Percentiles rank a stretch among this genome's conserved stretches.
phyloP scores from a whole-genome alignment of 73 alveolate species.

The Paramecium tetraurelia region DNA sequence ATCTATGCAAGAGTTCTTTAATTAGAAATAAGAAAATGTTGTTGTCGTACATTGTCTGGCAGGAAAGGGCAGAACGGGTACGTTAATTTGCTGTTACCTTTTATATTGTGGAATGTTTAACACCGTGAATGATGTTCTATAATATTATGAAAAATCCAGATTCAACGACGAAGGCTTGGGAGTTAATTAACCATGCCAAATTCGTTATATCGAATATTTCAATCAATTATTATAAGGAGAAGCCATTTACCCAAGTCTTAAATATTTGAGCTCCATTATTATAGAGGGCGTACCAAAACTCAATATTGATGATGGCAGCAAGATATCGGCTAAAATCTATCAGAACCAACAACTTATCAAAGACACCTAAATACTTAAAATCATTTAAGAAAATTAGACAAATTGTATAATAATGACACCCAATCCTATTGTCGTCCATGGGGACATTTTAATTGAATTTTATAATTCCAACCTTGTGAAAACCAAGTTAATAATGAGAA shows the following conservation, averaged over 20 bases:
- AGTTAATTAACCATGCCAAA: constrained; percentile 74
- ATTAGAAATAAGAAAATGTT: constrained; percentile 64
- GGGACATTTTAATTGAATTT: constrained; percentile 49
- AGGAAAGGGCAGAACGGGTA: constrained; percentile 87
- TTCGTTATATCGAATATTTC: constrained; percentile 72
- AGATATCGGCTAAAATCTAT: constrained; percentile 53
- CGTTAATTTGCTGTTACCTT: constrained; percentile 72
- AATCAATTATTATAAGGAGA: constrained; percentile 46
- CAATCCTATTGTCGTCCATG: constrained; percentile 19
- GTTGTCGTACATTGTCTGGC: constrained; percentile 82
- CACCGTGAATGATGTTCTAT: constrained; percentile 66
- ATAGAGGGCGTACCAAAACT: constrained; percentile 65
- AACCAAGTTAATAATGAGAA: constrained; percentile 64
- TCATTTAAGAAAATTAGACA: constrained; percentile 13
- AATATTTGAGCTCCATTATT: constrained; percentile 44
- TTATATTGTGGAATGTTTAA: constrained; percentile 70
- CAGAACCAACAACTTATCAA: neutral
- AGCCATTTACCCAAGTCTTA: constrained; percentile 8
- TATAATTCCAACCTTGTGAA: neutral
- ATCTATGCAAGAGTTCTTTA: constrained; percentile 69
- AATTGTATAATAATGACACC: constrained; percentile 28
- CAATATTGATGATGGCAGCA: constrained; percentile 60
- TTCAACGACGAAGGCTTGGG: constrained; percentile 69
- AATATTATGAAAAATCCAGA: constrained; percentile 69
- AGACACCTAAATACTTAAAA: neutral